These are phyloP conservation scores for Paramecium tetraurelia DNA, from an alignment of 73 alveolate genomes.

Conservation along the genomic window DNA sequence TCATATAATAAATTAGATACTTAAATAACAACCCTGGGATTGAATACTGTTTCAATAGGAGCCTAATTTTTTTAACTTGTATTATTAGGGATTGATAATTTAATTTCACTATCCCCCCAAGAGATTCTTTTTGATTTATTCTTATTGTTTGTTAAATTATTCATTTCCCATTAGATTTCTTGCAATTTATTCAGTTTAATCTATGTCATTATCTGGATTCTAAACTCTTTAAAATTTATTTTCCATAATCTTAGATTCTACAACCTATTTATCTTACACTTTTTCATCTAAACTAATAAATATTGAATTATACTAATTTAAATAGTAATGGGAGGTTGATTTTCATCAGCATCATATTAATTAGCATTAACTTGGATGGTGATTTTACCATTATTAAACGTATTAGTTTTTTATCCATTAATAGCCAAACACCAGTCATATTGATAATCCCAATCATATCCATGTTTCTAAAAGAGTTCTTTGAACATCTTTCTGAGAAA, in stretches of 20 bases:
- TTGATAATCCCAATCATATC: conserved; percentile 69
- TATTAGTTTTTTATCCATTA: conserved; percentile 46
- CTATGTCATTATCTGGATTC: conserved; percentile 24
- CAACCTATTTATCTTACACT: background rate
- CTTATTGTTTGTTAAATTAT: background rate
- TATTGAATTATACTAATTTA: background rate
- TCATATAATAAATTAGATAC: background rate
- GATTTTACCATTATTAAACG: conserved; percentile 51
- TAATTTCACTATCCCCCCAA: conserved; percentile 23
- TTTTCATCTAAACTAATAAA: background rate
- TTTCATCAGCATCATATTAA: conserved; percentile 38
- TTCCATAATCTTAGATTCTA: conserved; percentile 5
- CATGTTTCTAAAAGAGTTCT: conserved; percentile 64
- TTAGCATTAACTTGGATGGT: conserved; percentile 43
- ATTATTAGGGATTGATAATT: background rate
- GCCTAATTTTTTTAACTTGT: background rate
- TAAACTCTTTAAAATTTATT: background rate
- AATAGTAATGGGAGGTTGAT: conserved; percentile 18
- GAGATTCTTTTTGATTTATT: background rate
- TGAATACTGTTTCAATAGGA: conserved; percentile 10
- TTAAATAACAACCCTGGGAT: background rate
- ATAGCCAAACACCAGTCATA: conserved; percentile 77
- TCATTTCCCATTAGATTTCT: conserved; percentile 47
- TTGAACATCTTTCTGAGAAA: conserved; percentile 71
- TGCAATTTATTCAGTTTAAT: conserved; percentile 43